Percentiles rank a stretch among this genome's conserved stretches.
These are phyloP conservation scores for Penstemon davidsonii DNA, from an alignment of 257 asterid genomes.

Conservation along the genomic window DNA sequence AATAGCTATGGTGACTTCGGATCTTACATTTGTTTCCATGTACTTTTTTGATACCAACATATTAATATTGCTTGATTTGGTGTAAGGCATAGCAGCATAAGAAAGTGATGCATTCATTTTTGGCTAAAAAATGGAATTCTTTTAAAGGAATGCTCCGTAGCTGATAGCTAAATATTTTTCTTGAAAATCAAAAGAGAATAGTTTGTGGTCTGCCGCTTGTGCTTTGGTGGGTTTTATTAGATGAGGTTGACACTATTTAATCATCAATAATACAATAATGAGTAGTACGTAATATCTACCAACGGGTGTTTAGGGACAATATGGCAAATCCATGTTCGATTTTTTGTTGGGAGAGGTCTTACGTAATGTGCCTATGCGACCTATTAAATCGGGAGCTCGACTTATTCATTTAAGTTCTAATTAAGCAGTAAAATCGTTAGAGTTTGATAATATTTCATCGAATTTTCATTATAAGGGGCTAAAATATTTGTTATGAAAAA, in stretches of 20 bases:
- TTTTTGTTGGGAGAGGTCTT: no score
- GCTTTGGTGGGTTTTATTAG: not conserved
- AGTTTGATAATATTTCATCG: no score
- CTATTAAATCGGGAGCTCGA: no score
- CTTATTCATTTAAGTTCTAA: no score
- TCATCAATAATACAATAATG: no score
- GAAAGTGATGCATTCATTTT: constrained; percentile 49
- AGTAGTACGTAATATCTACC: no score
- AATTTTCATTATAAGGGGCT: no score
- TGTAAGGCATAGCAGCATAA: constrained; percentile 31
- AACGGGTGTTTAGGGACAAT: no score
- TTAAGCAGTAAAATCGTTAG: no score
- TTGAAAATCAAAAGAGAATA: not conserved
- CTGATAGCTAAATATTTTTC: not conserved
- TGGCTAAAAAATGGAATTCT: constrained; percentile 10
- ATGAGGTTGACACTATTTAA: not conserved
- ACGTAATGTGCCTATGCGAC: no score
- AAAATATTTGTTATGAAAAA: no score
- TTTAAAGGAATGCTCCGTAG: not conserved
- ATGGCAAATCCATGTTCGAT: no score
- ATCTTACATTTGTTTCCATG: constrained; percentile 27
- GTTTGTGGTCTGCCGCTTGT: not conserved
- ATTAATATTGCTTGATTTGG: constrained; percentile 17
- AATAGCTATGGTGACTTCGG: constrained; percentile 45
- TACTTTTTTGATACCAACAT: constrained; percentile 16